Base-by-base conservation (phyloP, 345 rosid species). In the Hirschfeldia incana region DNA sequence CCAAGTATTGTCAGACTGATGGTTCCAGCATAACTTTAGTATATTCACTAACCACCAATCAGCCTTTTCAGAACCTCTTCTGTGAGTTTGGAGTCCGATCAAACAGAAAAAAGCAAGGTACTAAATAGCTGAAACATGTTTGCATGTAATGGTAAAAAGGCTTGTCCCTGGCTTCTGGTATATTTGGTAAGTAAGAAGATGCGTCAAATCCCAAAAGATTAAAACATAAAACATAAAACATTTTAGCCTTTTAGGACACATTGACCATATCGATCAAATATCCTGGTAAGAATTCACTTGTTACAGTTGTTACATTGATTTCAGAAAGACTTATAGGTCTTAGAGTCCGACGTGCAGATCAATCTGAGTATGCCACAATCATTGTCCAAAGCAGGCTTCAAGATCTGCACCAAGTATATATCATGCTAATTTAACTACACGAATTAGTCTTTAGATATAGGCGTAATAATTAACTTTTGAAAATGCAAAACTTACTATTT, bases 291-390 rank as follows among this genome's bases (percentile, higher is more conserved):
- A 81, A 86, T 72, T 83, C 84, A 78, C 85, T 82, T 30, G 30
- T 29, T 29, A 94, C 78, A 71, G 76, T 64, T 72, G 64, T 57
- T 21, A 92, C 46, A 74, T 88, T 82, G 68, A 80, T 80, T 75
- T 91, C 89, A 63, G 94, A 88, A 76, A 94, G 89, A 49, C 75
- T 88, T 6, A 95, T 85, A 68, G 95, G 98, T 74, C 39, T 79
- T 81, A 29, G 91, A 84, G 77, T 91, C 97, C 79, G 92, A 81
- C 3, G 4, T 66, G 30, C 79, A 69, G 46, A 92, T 92, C 79
- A 92, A 77, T 77, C 89, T 83, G 60, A 94, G 90, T 87, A 8
- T 72, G 70, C 90, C 92, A 83, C 90, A 86, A 4, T 85, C 85
- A 81, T 94, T 92, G 46, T 86, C 92, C n/a, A 89, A 59, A 21